These are phyloP conservation scores for Lipomyces chichibuensis DNA, from an alignment of 805 yeast genomes.

Conservation along the genomic window DNA sequence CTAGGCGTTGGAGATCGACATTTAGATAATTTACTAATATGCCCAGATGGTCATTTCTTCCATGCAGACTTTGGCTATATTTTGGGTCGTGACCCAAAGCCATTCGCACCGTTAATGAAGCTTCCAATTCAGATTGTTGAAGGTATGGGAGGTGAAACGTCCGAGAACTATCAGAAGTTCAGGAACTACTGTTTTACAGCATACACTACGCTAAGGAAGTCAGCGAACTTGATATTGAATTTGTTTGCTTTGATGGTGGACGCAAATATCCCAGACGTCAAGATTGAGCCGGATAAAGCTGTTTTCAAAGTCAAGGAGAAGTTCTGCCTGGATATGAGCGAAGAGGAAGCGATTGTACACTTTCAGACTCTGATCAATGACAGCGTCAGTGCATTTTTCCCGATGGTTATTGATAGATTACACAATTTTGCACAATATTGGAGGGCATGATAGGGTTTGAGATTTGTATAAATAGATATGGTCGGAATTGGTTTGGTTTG, in stretches of 20 bases:
- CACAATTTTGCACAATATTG: constrained; percentile 98
- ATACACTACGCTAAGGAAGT: constrained; percentile 84
- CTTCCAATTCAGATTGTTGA: constrained; percentile 95
- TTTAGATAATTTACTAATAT: constrained; percentile 81
- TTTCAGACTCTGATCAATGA: constrained; percentile 93
- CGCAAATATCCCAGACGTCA: constrained; percentile 88
- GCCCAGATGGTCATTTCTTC: constrained; percentile 86
- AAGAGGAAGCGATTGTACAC: constrained; percentile 92
- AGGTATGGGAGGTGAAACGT: constrained; percentile 93
- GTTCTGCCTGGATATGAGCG: constrained; percentile 89
- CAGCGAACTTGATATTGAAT: constrained; percentile 85
- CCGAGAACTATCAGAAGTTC: constrained; percentile 82
- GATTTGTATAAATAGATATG: background rate
- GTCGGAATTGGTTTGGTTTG: background rate
- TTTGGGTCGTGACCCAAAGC: constrained; percentile 95
- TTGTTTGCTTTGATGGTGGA: constrained; percentile 92
- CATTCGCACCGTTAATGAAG: constrained; percentile 98
- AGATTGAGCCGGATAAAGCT: constrained; percentile 80
- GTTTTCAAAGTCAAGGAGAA: constrained; percentile 87
- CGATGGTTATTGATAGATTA: constrained; percentile 91
- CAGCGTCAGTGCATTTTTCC: constrained; percentile 89
- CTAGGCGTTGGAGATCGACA: constrained; percentile 98
- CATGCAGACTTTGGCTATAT: constrained; percentile 98
- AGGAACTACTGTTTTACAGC: constrained; percentile 94
- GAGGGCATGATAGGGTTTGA: constrained; percentile 63